Evolutionary conservation across 495 filamentous ascomycete genomes (phyloP).

Genomic region (Neurospora sp.): DNA sequence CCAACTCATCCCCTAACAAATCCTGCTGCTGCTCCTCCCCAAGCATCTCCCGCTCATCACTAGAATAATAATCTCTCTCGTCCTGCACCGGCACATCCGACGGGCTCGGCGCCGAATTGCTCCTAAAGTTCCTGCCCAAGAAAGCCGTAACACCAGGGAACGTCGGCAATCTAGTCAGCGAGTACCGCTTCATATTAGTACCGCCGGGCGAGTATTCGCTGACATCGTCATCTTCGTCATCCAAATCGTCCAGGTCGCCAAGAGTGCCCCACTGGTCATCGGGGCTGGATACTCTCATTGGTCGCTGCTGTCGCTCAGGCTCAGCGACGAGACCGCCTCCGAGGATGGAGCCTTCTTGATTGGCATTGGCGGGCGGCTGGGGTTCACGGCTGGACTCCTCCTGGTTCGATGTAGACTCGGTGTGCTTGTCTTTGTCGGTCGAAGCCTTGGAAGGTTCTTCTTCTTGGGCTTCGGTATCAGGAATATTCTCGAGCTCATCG

Average conservation of each 20-base stretch:
- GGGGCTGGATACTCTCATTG: not conserved
- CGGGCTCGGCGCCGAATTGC: not conserved
- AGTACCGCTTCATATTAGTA: not conserved
- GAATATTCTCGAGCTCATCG: not conserved
- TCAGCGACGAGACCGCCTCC: not conserved
- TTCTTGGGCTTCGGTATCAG: not conserved
- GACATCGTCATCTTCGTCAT: not conserved
- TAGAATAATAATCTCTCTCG: not conserved
- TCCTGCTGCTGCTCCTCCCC: not conserved
- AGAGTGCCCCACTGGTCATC: not conserved
- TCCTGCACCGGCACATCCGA: not conserved
- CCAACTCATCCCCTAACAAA: not conserved
- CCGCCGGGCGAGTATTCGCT: not conserved
- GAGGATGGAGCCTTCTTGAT: not conserved
- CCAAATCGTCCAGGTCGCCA: not conserved
- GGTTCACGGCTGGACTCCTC: not conserved
- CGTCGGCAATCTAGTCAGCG: not conserved
- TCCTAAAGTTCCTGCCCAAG: not conserved
- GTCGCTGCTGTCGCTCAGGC: not conserved
- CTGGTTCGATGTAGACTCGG: not conserved
- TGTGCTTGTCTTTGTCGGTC: not conserved
- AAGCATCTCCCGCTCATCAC: not conserved
- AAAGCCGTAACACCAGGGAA: not conserved
- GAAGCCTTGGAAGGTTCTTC: not conserved
- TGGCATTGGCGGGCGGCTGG: not conserved